phyloP scores from a whole-genome alignment of 805 yeast species.

The Ogataea allantospora region DNA sequence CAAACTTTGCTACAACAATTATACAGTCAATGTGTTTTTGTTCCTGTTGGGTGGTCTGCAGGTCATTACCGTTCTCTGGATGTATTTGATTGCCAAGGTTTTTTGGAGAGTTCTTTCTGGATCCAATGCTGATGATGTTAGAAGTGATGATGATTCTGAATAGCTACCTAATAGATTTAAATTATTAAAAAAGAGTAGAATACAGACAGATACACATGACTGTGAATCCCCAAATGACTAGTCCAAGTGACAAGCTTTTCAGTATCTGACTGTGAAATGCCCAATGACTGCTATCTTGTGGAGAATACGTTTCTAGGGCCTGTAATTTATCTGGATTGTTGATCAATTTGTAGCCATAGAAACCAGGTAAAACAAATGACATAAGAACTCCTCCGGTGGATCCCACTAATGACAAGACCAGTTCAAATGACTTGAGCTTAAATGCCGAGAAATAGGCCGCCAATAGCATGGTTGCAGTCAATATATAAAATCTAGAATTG shows the following conservation, averaged over 20 bases:
- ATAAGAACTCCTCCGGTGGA: conserved; percentile 82
- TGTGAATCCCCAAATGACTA: conserved; percentile 51
- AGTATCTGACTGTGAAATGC: conserved; percentile 23
- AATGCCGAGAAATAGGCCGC: conserved; percentile 57
- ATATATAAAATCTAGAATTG: conserved; percentile 41
- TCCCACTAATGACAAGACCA: conserved; percentile 71
- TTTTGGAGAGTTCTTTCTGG: conserved; percentile 71
- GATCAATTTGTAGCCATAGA: conserved; percentile 65
- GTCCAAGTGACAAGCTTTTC: conserved; percentile 33
- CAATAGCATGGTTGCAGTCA: conserved; percentile 48
- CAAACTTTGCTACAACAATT: conserved; percentile 50
- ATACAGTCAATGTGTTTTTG: conserved; percentile 47
- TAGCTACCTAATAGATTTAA: neutral
- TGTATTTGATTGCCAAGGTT: conserved; percentile 68
- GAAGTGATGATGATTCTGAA: conserved; percentile 63
- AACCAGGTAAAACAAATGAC: conserved; percentile 74
- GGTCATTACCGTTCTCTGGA: conserved; percentile 65
- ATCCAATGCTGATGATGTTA: conserved; percentile 76
- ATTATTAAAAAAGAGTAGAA: conserved; percentile 37
- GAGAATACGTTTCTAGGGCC: conserved; percentile 21
- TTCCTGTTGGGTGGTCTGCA: conserved; percentile 65
- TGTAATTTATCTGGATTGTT: conserved; percentile 17
- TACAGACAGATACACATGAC: conserved; percentile 56
- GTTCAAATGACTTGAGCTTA: conserved; percentile 60
- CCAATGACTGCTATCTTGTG: conserved; percentile 22